These are phyloP conservation scores for Penicillium vulpinum DNA, from an alignment of 2,329 filamentous ascomycete species.

Conservation along the genomic window DNA sequence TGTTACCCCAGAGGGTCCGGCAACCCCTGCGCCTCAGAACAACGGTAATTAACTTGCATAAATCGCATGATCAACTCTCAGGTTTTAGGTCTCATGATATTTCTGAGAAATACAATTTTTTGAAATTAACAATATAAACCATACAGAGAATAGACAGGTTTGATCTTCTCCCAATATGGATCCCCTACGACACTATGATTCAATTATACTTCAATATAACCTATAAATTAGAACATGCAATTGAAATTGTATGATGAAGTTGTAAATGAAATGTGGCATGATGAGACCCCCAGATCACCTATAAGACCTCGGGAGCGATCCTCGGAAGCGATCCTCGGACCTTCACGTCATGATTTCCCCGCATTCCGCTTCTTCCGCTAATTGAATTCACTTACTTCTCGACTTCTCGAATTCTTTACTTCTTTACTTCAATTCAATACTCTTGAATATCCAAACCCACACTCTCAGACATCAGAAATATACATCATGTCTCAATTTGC, in stretches of 20 bases:
- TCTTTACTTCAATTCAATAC: not conserved
- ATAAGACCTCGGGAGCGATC: slow-evolving; percentile 1
- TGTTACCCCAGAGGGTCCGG: slow-evolving; percentile 61
- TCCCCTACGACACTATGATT: not conserved
- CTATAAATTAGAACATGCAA: not conserved
- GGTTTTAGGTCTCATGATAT: not conserved
- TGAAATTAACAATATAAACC: not conserved
- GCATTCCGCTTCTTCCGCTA: not conserved
- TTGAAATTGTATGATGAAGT: slow-evolving; percentile 1
- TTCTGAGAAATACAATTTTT: not conserved
- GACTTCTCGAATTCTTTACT: not conserved
- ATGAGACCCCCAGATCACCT: not conserved
- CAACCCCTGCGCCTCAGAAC: slow-evolving; percentile 56
- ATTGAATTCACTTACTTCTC: not conserved
- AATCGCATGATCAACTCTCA: not conserved
- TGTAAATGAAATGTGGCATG: not conserved
- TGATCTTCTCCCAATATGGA: not conserved
- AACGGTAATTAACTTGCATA: slow-evolving; percentile 32
- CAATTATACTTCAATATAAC: not conserved
- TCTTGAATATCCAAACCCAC: not conserved
- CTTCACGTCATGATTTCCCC: slow-evolving; percentile 5
- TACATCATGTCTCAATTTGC: slow-evolving; percentile 21
- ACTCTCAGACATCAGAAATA: not conserved
- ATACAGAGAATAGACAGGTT: not conserved
- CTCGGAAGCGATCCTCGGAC: not conserved